A percentile compares a stretch with the other conserved stretches of the same genome.
Conservation (phyloP, 2,329 filamentous ascomycete species). For the Aspergillus awamori region DNA sequence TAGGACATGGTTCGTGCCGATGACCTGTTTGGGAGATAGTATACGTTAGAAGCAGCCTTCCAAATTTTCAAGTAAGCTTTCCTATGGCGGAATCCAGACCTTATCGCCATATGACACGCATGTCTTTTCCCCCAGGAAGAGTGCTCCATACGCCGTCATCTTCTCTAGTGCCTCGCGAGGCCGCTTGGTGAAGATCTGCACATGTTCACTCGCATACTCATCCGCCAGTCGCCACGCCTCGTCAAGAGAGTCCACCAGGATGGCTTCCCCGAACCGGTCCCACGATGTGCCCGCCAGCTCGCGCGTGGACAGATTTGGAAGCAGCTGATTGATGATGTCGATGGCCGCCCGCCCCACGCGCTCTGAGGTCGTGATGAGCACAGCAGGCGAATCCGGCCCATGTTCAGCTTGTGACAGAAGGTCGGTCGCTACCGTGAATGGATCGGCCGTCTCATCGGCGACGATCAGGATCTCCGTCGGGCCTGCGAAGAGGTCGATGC, state of each 20-base stretch:
- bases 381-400: conserved; percentile 55
- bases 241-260: conserved; percentile 47
- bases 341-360: conserved; percentile 45
- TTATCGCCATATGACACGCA: conserved; percentile 60
- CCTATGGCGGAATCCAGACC: conserved; percentile 29
- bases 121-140: conserved; percentile 57
- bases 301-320: conserved; percentile 49
- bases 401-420: conserved; percentile 56
- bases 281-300: conserved; percentile 50
- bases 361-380: conserved; percentile 54
- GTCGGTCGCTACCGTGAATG: conserved; percentile 51
- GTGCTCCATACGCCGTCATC: conserved; percentile 55
- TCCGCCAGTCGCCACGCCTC: conserved; percentile 52
- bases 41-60: not conserved
- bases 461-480: conserved; percentile 58
- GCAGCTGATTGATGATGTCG: conserved; percentile 39
- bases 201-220: conserved; percentile 55
- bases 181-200: conserved; percentile 53
- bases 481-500: conserved; percentile 58
- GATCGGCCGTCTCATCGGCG: conserved; percentile 52
- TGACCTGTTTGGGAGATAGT: conserved; percentile 41
- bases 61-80: not conserved
- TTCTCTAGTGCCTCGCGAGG: conserved; percentile 54
- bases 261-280: conserved; percentile 52
- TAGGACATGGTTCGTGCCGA: conserved; percentile 59